phyloP scores from a whole-genome alignment of 345 rosid species.

The Hibiscus tridactylites region DNA sequence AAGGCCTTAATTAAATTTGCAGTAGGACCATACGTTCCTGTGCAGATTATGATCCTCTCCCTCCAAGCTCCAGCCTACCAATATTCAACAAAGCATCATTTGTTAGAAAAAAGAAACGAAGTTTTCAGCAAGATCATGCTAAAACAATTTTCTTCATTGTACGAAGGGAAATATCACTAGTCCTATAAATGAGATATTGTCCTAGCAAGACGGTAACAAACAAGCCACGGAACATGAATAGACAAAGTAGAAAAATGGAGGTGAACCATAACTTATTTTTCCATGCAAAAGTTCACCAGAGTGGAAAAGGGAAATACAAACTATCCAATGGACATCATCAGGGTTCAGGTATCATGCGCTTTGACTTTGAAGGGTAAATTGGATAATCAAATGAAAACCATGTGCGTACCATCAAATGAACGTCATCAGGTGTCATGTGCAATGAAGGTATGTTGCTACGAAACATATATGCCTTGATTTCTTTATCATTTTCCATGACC shows the following conservation, averaged over 20 bases:
- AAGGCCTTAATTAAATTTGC: constrained; percentile 49
- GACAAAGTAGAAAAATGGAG: background rate
- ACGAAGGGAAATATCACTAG: background rate
- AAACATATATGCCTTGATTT: constrained; percentile 87
- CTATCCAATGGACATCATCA: background rate
- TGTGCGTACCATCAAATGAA: constrained; percentile 86
- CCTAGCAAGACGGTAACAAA: background rate
- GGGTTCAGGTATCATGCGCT: background rate
- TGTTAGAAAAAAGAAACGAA: background rate
- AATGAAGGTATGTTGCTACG: constrained; percentile 81
- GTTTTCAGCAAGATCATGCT: too few species aligned
- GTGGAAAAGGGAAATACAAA: background rate
- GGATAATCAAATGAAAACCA: constrained; percentile 4
- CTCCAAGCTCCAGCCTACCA: constrained; percentile 94
- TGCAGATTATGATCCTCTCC: constrained; percentile 80
- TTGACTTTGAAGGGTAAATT: background rate
- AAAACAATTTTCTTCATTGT: too few species aligned
- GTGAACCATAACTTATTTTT: background rate
- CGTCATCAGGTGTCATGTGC: constrained; percentile 83
- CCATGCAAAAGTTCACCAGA: background rate
- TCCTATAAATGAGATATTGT: background rate
- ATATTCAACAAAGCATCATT: constrained; percentile 11
- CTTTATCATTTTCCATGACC: constrained; percentile 97
- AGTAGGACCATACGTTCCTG: constrained; percentile 75
- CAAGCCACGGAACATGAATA: background rate